Evolutionary conservation across 1,284 basidiomycete genomes (phyloP).

Genomic region (Vanrija humicola): DNA sequence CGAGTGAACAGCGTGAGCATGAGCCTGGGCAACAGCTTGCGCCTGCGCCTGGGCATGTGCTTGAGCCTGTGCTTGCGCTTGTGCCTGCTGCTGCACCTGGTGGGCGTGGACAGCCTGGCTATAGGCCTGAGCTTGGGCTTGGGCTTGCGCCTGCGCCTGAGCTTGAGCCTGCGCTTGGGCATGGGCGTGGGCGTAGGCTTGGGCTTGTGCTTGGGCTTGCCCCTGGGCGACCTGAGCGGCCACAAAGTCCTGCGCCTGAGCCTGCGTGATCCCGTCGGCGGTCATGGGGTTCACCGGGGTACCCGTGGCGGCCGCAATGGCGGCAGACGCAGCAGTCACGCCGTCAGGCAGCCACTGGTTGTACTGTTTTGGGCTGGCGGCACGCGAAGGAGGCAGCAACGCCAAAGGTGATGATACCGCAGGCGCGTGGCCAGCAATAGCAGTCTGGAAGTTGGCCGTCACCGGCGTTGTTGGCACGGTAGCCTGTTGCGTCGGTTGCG

Average conservation of each 20-base stretch:
- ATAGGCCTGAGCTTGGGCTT: neutral
- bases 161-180: neutral
- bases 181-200: neutral
- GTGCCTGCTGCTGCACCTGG: slow-evolving; percentile 32
- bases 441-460: slow-evolving; percentile 23
- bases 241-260: slow-evolving; percentile 4
- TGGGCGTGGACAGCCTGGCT: neutral
- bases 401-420: slow-evolving; percentile 42
- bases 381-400: slow-evolving; percentile 33
- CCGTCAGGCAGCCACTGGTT: slow-evolving; percentile 11
- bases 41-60: neutral
- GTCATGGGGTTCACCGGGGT: neutral
- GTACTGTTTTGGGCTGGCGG: slow-evolving; percentile 27
- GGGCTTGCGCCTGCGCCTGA: slow-evolving; percentile 24
- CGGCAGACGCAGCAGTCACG: slow-evolving; percentile 7
- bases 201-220: slow-evolving; percentile 4
- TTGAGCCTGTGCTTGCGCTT: slow-evolving; percentile 1
- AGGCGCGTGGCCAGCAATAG: slow-evolving; percentile 37
- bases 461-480: slow-evolving; percentile 25
- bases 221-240: slow-evolving; percentile 6
- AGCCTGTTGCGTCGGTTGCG: slow-evolving; percentile 1
- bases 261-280: slow-evolving; percentile 2
- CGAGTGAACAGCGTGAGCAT: neutral
- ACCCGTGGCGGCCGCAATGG: slow-evolving; percentile 8
- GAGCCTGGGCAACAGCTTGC: neutral